Percentiles rank a stretch among this genome's conserved stretches.
phyloP scores from a whole-genome alignment of 345 rosid genomes.

The Theobroma cacao region DNA sequence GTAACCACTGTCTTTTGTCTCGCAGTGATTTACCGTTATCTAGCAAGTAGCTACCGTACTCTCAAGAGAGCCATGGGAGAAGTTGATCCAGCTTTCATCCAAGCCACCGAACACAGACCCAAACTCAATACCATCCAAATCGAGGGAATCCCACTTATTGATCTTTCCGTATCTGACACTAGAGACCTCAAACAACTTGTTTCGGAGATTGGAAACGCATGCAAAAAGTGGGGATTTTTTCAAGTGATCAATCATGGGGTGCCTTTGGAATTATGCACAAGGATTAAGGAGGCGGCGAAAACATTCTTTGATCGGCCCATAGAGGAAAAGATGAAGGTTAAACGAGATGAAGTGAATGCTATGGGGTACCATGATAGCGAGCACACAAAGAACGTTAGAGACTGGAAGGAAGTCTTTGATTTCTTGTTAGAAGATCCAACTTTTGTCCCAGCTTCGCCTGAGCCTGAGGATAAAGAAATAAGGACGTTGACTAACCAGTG shows the following conservation, averaged over 20 bases:
- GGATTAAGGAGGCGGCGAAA: slow-evolving; percentile 28
- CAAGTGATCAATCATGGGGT: slow-evolving; percentile 50
- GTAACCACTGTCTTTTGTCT: background rate
- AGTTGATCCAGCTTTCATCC: slow-evolving; percentile 48
- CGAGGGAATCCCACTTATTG: slow-evolving; percentile 47
- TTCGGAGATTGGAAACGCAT: slow-evolving; percentile 40
- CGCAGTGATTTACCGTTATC: background rate
- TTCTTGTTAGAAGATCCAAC: slow-evolving; percentile 57
- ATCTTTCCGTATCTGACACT: slow-evolving; percentile 30
- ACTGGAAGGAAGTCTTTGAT: slow-evolving; percentile 68
- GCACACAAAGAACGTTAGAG: slow-evolving; percentile 67
- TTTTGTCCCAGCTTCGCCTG: slow-evolving; percentile 54
- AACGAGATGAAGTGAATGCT: slow-evolving; percentile 48
- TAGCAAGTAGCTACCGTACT: background rate
- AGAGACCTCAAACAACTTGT: slow-evolving; percentile 24
- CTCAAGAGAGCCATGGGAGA: slow-evolving; percentile 29
- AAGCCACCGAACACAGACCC: slow-evolving; percentile 42
- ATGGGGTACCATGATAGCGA: slow-evolving; percentile 63
- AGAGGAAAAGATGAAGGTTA: slow-evolving; percentile 55
- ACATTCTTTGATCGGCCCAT: slow-evolving; percentile 42
- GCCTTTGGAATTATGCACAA: slow-evolving; percentile 28
- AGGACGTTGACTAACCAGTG: slow-evolving; percentile 62
- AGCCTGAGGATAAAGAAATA: slow-evolving; percentile 43
- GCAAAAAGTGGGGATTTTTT: slow-evolving; percentile 63
- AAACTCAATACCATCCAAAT: slow-evolving; percentile 19